phyloP scores from a whole-genome alignment of 805 yeast species.

The Novakomyces olei region DNA sequence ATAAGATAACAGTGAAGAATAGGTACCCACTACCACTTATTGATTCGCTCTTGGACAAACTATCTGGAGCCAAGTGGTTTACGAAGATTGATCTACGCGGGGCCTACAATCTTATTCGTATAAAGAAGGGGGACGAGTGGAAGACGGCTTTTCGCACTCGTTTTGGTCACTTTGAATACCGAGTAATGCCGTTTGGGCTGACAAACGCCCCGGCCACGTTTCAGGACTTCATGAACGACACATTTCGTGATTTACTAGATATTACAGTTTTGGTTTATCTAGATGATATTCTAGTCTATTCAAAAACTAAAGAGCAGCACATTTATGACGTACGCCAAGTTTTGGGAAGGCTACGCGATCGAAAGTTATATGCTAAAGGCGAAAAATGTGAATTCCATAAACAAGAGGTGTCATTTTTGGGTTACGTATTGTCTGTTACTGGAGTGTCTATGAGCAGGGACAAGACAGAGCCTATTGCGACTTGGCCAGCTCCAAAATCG shows the following conservation, averaged over 20 bases:
- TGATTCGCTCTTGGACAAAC: slow-evolving; percentile 1
- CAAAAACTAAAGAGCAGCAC: slow-evolving; percentile 7
- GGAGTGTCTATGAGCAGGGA: no score
- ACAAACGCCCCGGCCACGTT: slow-evolving; percentile 5
- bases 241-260: not conserved
- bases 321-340: not conserved
- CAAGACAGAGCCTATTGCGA: not conserved
- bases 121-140: slow-evolving; percentile 1
- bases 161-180: slow-evolving; percentile 4
- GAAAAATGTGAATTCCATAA: slow-evolving; percentile 4
- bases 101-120: slow-evolving; percentile 4
- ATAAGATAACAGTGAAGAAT: slow-evolving; percentile 3
- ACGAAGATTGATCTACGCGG: slow-evolving; percentile 10
- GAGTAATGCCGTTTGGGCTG: slow-evolving; percentile 5
- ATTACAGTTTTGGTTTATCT: not conserved
- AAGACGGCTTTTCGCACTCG: slow-evolving; percentile 3
- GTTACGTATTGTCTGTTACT: not conserved
- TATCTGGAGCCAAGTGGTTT: slow-evolving; percentile 4
- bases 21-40: slow-evolving; percentile 4
- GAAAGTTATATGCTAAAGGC: slow-evolving; percentile 2
- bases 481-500: not conserved
- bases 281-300: slow-evolving; percentile 4
- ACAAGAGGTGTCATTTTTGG: not conserved
- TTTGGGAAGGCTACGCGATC: not conserved
- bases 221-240: slow-evolving; percentile 2